These are phyloP conservation scores for Alternaria gansuensis DNA, from an alignment of 2,329 filamentous ascomycete species.

Conservation along the genomic window DNA sequence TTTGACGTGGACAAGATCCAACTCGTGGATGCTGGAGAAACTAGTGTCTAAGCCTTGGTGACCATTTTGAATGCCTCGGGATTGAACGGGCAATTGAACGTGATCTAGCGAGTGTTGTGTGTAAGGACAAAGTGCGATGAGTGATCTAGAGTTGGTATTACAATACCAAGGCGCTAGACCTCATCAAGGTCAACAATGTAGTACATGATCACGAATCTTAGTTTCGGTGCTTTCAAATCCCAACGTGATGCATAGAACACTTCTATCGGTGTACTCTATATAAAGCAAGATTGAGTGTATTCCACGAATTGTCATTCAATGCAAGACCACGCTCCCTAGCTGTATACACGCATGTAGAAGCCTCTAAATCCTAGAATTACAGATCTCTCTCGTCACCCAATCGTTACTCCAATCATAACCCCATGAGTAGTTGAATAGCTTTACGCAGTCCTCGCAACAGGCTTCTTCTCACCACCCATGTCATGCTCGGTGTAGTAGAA, in stretches of 20 bases:
- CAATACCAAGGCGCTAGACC: too few relatives aligned
- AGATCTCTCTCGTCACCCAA: constrained; percentile 19
- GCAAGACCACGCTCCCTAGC: constrained; percentile 21
- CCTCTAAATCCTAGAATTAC: constrained; percentile 41
- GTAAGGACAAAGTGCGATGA: too few relatives aligned
- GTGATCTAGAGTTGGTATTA: too few relatives aligned
- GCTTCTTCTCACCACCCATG: constrained; percentile 48
- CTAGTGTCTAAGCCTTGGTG: too few relatives aligned
- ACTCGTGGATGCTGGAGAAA: too few relatives aligned
- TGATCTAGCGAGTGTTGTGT: too few relatives aligned
- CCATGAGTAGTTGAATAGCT: constrained; percentile 9
- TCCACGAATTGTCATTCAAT: constrained; percentile 13
- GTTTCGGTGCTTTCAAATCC: not conserved
- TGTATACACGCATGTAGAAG: constrained; percentile 27
- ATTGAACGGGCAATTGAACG: too few relatives aligned
- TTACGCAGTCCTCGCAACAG: constrained; percentile 48
- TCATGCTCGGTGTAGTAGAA: constrained; percentile 71
- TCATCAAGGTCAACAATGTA: too few relatives aligned
- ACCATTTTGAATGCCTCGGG: too few relatives aligned
- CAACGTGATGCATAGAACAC: not conserved
- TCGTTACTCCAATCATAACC: constrained; percentile 4
- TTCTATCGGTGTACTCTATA: not conserved
- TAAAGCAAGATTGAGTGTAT: not conserved
- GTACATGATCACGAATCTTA: not conserved
- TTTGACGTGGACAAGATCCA: too few relatives aligned